Evolutionary conservation across 1,139 yeast species (phyloP), one percentile per base, ranked within the genome.

Genomic region (Yamadazyma diospyri): DNA sequence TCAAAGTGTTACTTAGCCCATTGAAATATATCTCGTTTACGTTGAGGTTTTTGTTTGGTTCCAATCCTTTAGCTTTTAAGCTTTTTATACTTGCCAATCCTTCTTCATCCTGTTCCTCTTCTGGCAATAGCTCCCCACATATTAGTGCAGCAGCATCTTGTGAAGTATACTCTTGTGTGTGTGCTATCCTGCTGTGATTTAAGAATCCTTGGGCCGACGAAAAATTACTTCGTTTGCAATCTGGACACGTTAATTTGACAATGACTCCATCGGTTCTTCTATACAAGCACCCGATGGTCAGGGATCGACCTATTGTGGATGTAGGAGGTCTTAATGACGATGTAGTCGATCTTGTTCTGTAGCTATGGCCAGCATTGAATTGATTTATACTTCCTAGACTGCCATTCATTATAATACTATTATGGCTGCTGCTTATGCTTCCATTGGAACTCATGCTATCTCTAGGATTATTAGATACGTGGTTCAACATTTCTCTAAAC

Each of bases 191-290:
- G 41, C 83, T 74, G 51, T 84, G 94, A 51, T 82, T 84, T 25
- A 83, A 67, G 41, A 84, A 82, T 16, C 94, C 94, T 51, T 84
- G 94, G 0, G 88, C 86, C 10, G 85, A 76, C 6, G 85, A 78
- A 50, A 84, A 84, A 41, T 82, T 83, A 32, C 78, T 71, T 35
- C 92, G 60, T 11, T 66, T 71, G 54, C 94, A 84, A 35, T 69
- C 74, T 0, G 81, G 78, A 51, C 94, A 84, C 6, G 78, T 77
- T 16, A 84, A 64, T 34, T 78, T 66, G 6, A 83, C 88, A 17
- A 81, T 59, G 0, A 81, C 67, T 2, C 92, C 89, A 53, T 84
- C 94, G 4, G 82, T 73, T 38, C 94, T 61, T 37, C 83, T 67
- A 50, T 80, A 81, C 5, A 83, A 66, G 46, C 94, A 82, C 6